phyloP scores from a whole-genome alignment of 2,329 filamentous ascomycete genomes.

The Talaromyces sp. region DNA sequence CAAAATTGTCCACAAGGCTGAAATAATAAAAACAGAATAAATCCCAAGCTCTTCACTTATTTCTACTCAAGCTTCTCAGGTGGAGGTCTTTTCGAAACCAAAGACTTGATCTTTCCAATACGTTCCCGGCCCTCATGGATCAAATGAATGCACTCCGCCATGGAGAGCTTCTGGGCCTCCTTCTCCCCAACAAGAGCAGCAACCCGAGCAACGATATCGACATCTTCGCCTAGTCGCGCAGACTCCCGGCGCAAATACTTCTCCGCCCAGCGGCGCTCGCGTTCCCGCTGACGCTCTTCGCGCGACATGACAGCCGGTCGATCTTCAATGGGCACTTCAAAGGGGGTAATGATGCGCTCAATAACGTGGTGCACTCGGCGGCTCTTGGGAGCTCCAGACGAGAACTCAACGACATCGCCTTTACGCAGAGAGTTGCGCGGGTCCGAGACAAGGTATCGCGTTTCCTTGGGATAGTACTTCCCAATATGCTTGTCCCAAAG shows the following conservation, averaged over 20 bases:
- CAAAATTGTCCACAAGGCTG: slow-evolving; percentile 10
- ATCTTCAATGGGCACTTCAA: slow-evolving; percentile 38
- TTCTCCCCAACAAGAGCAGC: slow-evolving; percentile 25
- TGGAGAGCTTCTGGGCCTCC: slow-evolving; percentile 10
- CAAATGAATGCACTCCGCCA: slow-evolving; percentile 31
- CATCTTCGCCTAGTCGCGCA: slow-evolving; percentile 23
- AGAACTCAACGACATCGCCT: slow-evolving; percentile 50
- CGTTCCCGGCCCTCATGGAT: slow-evolving; percentile 25
- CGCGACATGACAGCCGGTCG: slow-evolving; percentile 40
- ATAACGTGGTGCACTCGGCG: slow-evolving; percentile 45
- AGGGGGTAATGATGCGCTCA: slow-evolving; percentile 47
- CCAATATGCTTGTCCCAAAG: slow-evolving; percentile 41
- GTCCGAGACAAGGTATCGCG: slow-evolving; percentile 40
- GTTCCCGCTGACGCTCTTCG: slow-evolving; percentile 38
- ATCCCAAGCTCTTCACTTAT: slow-evolving; percentile 4
- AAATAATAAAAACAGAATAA: not conserved
- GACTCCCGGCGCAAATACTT: slow-evolving; percentile 37
- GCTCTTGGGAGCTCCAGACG: slow-evolving; percentile 43
- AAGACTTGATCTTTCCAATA: slow-evolving; percentile 25
- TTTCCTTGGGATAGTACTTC: slow-evolving; percentile 41
- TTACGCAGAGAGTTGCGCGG: slow-evolving; percentile 46
- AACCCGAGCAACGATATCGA: slow-evolving; percentile 27
- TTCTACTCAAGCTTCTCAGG: not conserved
- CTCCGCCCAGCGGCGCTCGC: slow-evolving; percentile 32
- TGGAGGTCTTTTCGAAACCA: slow-evolving; percentile 30